These are phyloP conservation scores for Emericellopsis cladophorae DNA, from an alignment of 2,329 filamentous ascomycete species.

Conservation along the genomic window DNA sequence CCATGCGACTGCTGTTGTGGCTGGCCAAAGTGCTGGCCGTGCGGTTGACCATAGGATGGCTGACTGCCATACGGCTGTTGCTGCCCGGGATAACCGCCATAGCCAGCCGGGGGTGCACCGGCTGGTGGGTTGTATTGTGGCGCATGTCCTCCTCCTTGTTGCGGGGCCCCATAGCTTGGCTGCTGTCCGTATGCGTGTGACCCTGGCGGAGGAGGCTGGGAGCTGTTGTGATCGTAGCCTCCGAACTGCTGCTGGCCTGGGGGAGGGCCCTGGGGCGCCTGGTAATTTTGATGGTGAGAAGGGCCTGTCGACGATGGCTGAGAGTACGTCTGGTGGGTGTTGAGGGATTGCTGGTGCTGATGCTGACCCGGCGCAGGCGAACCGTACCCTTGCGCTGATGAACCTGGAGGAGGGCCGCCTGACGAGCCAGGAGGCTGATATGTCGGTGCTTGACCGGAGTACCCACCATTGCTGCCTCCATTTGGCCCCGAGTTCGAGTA, in stretches of 20 bases:
- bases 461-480: constrained; percentile 25
- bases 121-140: constrained; percentile 2
- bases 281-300: constrained; percentile 3
- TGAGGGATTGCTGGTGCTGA: constrained; percentile 3
- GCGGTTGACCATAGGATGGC: constrained; percentile 14
- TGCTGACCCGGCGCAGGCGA: constrained; percentile 14
- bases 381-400: constrained; percentile 13
- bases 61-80: constrained; percentile 11
- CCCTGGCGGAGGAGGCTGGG: constrained; percentile 6
- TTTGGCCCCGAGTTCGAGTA: constrained; percentile 44
- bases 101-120: neutral
- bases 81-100: constrained; percentile 3
- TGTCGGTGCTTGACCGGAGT: constrained; percentile 48
- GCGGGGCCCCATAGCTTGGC: neutral
- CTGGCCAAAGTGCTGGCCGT: neutral
- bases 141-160: neutral
- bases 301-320: neutral
- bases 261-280: constrained; percentile 1
- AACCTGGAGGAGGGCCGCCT: constrained; percentile 11
- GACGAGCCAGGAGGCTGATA: constrained; percentile 21
- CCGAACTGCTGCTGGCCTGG: constrained; percentile 8
- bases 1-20: neutral
- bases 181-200: constrained; percentile 5
- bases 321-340: constrained; percentile 1
- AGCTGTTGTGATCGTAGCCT: constrained; percentile 4